A percentile compares a stretch with the other conserved stretches of the same genome.
Evolutionary conservation across 228 moss, liverwort and hornwort species (phyloP).

Genomic region (Sphagnum magellanicum): DNA sequence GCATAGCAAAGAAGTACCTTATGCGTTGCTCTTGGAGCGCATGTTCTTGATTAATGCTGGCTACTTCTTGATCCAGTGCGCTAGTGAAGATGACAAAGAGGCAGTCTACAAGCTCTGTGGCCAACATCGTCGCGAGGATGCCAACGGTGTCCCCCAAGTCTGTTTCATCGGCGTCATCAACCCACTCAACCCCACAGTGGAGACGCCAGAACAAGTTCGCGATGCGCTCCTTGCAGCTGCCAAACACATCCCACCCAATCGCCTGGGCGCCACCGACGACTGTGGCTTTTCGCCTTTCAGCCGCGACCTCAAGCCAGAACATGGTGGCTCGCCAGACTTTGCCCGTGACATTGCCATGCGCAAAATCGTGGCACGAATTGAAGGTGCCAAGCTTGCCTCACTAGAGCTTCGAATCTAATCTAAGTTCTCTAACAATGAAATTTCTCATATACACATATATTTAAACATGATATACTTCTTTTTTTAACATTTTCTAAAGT

Average conservation of each 20-base stretch:
- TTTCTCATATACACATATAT: too few relatives aligned
- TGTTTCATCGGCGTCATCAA: slow-evolving; percentile 48
- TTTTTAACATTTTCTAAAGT: too few relatives aligned
- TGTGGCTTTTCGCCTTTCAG: slow-evolving; percentile 64
- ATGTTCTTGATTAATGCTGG: slow-evolving; percentile 57
- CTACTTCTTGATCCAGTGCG: slow-evolving; percentile 44
- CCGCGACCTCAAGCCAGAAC: slow-evolving; percentile 38
- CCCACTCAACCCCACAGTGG: slow-evolving; percentile 36
- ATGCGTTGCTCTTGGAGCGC: slow-evolving; percentile 24
- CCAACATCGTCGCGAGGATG: slow-evolving; percentile 26
- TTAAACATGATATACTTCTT: too few relatives aligned
- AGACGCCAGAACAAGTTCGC: slow-evolving; percentile 35
- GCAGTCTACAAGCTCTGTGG: slow-evolving; percentile 37
- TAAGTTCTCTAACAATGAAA: not conserved
- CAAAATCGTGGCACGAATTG: slow-evolving; percentile 27
- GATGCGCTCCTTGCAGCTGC: slow-evolving; percentile 45
- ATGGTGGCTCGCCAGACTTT: slow-evolving; percentile 32
- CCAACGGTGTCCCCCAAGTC: slow-evolving; percentile 46
- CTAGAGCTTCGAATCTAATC: slow-evolving; percentile 11
- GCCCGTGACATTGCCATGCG: slow-evolving; percentile 37
- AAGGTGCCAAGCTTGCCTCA: slow-evolving; percentile 30
- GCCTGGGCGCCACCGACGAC: slow-evolving; percentile 44
- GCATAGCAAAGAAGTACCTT: slow-evolving; percentile 48
- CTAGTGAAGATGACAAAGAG: slow-evolving; percentile 44
- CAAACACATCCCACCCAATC: slow-evolving; percentile 34